Evolutionary conservation across 2,329 filamentous ascomycete genomes (phyloP).

Genomic region (Scedosporium dehoogii): DNA sequence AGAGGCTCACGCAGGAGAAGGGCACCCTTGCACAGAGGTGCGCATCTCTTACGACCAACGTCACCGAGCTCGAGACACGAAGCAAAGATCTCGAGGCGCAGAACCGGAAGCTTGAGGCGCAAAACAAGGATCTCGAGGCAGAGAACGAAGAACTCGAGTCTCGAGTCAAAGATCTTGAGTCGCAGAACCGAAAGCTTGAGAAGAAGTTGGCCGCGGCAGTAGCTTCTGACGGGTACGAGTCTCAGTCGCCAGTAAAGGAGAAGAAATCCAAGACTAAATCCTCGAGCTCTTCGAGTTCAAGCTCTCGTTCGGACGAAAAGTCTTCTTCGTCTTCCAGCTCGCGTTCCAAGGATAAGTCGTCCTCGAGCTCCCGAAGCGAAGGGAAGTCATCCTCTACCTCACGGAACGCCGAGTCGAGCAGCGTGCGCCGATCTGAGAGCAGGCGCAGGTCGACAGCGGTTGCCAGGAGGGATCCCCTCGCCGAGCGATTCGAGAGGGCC

Average conservation of each 20-base stretch:
- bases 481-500: slow-evolving; percentile 2
- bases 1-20: slow-evolving; percentile 9
- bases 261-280: not conserved
- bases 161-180: not conserved
- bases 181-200: not conserved
- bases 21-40: not conserved
- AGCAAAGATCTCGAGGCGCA: slow-evolving; percentile 11
- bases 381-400: not conserved
- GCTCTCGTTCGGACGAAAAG: not conserved
- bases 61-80: not conserved
- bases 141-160: slow-evolving; percentile 16
- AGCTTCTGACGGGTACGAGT: not conserved
- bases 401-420: not conserved
- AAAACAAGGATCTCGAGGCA: slow-evolving; percentile 4
- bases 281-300: not conserved
- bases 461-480: slow-evolving; percentile 4
- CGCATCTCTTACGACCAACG: not conserved
- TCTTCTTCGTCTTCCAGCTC: not conserved
- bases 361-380: slow-evolving; percentile 1
- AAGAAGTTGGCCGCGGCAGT: not conserved
- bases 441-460: not conserved
- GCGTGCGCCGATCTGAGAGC: not conserved
- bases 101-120: slow-evolving; percentile 13
- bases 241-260: not conserved
- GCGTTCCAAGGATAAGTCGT: not conserved